Evolutionary conservation across 148 eudicot genomes (phyloP).

Genomic region (Vaccinium macrocarpon): DNA sequence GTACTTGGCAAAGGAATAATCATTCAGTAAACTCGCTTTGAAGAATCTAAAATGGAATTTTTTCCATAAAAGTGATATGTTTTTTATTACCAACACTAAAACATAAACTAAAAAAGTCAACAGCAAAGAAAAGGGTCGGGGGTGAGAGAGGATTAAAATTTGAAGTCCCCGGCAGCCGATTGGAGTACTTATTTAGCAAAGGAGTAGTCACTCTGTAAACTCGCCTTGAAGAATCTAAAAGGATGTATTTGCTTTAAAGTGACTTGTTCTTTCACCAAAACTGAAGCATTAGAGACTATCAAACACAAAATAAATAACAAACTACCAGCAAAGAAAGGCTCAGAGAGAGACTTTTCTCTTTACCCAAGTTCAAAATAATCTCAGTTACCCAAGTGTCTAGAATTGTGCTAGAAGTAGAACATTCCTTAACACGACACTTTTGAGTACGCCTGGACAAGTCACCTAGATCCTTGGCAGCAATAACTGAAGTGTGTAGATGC

Average conservation of each 20-base stretch:
- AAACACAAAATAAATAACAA: not conserved
- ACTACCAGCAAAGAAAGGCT: not conserved
- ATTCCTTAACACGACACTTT: not conserved
- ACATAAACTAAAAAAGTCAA: not conserved
- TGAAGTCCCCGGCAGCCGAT: too few species aligned
- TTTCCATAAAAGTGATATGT: not conserved
- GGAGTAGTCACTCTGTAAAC: too few species aligned
- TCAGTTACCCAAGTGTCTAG: not conserved
- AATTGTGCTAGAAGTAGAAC: conserved; percentile 1
- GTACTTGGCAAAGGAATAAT: not conserved
- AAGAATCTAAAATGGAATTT: not conserved
- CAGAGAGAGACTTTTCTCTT: not conserved
- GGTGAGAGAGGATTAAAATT: not conserved
- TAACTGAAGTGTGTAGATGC: not conserved
- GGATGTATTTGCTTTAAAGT: too few species aligned
- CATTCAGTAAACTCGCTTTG: not conserved
- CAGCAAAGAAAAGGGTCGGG: not conserved
- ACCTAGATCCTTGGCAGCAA: not conserved
- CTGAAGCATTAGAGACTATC: too few species aligned
- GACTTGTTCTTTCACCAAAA: too few species aligned
- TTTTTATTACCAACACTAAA: not conserved
- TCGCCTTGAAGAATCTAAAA: too few species aligned
- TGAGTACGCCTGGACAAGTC: not conserved
- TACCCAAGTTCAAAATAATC: not conserved
- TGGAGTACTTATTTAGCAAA: too few species aligned